A percentile compares a stretch with the other conserved stretches of the same genome.
Conservation (phyloP, 441 rosid genomes). For the Gossypium trilobum region DNA sequence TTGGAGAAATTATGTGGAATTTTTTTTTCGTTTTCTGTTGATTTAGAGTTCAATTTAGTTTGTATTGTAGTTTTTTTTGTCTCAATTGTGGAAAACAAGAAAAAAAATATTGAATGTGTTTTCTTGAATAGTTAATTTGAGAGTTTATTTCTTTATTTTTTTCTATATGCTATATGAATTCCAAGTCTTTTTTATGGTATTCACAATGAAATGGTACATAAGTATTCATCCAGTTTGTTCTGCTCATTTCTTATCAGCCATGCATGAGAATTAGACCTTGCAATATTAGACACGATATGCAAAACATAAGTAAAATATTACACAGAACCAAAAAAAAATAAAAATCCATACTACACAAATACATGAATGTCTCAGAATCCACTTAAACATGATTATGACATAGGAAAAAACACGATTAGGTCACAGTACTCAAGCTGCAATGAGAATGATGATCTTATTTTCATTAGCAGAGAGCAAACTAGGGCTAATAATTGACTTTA, state of each 20-base stretch:
- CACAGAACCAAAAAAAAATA: background rate
- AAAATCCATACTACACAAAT: background rate
- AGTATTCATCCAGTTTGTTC: constrained; percentile 4
- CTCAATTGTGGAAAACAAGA: background rate
- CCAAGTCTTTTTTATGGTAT: background rate
- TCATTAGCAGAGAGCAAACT: background rate
- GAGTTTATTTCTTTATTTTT: background rate
- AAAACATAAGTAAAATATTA: background rate
- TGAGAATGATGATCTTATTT: constrained; percentile 1
- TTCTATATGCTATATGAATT: background rate
- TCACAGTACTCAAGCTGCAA: background rate
- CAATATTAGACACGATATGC: background rate
- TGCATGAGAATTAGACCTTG: background rate
- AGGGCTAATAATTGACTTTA: background rate
- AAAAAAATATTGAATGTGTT: background rate
- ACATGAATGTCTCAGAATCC: background rate
- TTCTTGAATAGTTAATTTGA: background rate
- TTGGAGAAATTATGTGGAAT: background rate
- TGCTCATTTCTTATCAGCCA: background rate
- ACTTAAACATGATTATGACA: background rate
- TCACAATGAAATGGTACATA: background rate
- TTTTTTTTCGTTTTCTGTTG: background rate
- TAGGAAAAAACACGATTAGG: background rate
- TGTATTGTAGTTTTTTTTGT: background rate
- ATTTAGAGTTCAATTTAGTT: background rate